These are phyloP conservation scores for Urtica urens DNA, from an alignment of 306 rosid genomes.

Conservation along the genomic window DNA sequence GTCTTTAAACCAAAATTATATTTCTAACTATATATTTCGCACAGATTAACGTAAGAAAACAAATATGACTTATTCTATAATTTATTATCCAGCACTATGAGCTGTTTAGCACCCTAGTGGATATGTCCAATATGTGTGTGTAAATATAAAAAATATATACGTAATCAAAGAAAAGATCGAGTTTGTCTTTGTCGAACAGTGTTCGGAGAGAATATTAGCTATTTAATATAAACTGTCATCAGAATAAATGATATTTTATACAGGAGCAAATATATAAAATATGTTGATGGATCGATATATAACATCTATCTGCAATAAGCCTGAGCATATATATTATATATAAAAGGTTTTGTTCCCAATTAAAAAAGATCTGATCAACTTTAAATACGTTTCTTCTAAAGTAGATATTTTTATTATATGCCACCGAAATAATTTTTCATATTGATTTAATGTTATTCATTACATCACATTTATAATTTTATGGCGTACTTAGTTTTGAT, in stretches of 20 bases:
- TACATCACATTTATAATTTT: too few relatives aligned
- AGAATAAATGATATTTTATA: not conserved
- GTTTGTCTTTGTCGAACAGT: conserved; percentile 15
- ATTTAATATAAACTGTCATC: not conserved
- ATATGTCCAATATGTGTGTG: too few relatives aligned
- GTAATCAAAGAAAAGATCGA: conserved; percentile 16
- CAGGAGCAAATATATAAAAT: not conserved
- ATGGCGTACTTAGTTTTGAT: too few relatives aligned
- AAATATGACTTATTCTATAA: not conserved
- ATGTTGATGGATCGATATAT: conserved; percentile 13
- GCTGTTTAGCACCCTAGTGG: conserved; percentile 37
- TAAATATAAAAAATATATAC: not conserved
- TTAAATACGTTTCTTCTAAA: too few relatives aligned
- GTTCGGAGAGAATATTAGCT: not conserved
- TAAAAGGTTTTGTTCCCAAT: too few relatives aligned
- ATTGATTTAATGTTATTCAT: too few relatives aligned
- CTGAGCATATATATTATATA: not conserved
- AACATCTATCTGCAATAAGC: conserved; percentile 4
- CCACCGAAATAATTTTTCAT: too few relatives aligned
- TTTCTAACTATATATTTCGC: not conserved
- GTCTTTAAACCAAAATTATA: not conserved
- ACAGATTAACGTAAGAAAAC: too few relatives aligned
- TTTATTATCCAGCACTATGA: conserved; percentile 26
- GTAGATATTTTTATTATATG: too few relatives aligned
- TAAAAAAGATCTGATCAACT: too few relatives aligned